Base-by-base conservation (phyloP, 129 eudicot species). In the Flaveria trinervia region DNA sequence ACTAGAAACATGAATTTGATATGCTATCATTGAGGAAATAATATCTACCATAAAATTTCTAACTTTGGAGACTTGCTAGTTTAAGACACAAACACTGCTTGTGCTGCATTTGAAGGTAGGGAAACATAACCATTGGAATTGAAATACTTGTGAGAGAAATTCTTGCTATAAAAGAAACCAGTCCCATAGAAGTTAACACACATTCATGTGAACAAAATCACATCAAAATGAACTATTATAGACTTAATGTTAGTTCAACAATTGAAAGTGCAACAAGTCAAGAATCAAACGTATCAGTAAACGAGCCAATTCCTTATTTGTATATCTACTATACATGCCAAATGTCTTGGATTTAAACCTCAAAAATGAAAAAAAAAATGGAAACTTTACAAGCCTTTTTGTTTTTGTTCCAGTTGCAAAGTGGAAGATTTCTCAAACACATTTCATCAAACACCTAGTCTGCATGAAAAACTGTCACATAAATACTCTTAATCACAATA, bases 371-470 rank as follows among this genome's bases (percentile, higher is more conserved):
- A 57, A 30, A 30, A 57, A 57, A 57, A 57, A 26, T 5, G 60
- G 17, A 20, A 17, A 20, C 17, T 54, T 20, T 56, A 56, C 10
- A 70, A 70, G 16, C 26, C 17, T 45, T 69, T 18, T 22, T 44
- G 28, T 44, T 44, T 68, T 45, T 2, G 41, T 68, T 68, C 56
- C 4, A 3, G 61, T 28, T 45, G 41, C 28, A 22, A 69, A 30
- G 22, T 17, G 11, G 17, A 56, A 18, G 39, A 17, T 75, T 64
- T 50, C 20, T 48, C 17, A 9, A 17, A 39, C 20, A 48, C 79
- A 75, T 75, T 75, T 65, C 64, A 75, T 75, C 80, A 49, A 75
- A 75, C 80, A 75, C 15, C 39, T 65, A 4, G 65, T 50, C 23
- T 48, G 80, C 72, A 36, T 41, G 12, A 16, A 59, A 64, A 64